These are phyloP conservation scores for Amphichorda felina DNA, from an alignment of 2,329 filamentous ascomycete species.

Conservation along the genomic window DNA sequence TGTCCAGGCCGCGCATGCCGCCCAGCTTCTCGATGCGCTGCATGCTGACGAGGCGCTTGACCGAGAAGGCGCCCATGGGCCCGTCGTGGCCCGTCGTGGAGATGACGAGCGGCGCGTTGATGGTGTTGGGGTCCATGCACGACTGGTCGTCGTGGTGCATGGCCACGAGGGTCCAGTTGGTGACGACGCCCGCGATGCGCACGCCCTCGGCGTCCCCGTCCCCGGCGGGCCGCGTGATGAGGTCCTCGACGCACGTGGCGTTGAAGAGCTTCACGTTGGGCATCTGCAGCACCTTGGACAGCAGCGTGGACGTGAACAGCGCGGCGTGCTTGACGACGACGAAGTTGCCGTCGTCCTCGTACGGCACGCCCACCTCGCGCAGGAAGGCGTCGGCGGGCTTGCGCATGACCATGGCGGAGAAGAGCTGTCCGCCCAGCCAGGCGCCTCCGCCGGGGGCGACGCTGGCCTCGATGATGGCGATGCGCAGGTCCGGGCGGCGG, in stretches of 20 bases:
- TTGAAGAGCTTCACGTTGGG: constrained; percentile 97
- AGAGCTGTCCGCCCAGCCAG: constrained; percentile 89
- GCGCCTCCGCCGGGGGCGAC: constrained; percentile 82
- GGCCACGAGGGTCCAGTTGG: constrained; percentile 88
- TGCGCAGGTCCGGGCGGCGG: constrained; percentile 78
- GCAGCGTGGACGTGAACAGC: constrained; percentile 78
- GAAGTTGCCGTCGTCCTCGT: constrained; percentile 78
- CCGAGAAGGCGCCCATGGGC: constrained; percentile 82
- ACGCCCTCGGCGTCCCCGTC: constrained; percentile 37
- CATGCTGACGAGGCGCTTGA: constrained; percentile 88
- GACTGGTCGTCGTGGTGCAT: constrained; percentile 83
- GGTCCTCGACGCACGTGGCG: constrained; percentile 81
- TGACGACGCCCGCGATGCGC: constrained; percentile 79
- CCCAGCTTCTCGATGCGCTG: constrained; percentile 70
- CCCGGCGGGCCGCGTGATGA: constrained; percentile 64
- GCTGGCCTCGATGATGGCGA: constrained; percentile 80
- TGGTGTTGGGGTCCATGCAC: constrained; percentile 97
- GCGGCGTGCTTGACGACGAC: constrained; percentile 93
- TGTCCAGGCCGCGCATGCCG: constrained; percentile 88
- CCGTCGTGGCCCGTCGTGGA: constrained; percentile 86
- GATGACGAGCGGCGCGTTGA: constrained; percentile 82
- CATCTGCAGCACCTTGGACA: constrained; percentile 72
- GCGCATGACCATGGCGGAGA: constrained; percentile 91
- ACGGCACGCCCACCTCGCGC: constrained; percentile 68
- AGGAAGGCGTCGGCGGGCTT: constrained; percentile 85